phyloP scores from a whole-genome alignment of 2,329 filamentous ascomycete genomes.

The Pseudocercospora vitis region DNA sequence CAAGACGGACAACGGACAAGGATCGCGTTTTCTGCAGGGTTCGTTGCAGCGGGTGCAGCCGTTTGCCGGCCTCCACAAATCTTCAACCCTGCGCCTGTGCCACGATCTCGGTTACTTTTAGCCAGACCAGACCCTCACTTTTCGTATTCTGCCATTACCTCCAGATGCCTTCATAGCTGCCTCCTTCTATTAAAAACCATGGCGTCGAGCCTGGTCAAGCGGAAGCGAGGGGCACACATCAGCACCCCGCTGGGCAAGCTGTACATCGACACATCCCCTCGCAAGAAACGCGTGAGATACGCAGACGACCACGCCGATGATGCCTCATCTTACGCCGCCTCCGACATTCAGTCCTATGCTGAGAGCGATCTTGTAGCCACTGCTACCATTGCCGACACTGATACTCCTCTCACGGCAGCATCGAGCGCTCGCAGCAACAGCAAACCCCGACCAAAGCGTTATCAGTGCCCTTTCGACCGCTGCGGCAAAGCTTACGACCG shows the following conservation, averaged over 20 bases:
- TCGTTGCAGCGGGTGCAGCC: too few species aligned
- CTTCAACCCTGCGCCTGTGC: too few species aligned
- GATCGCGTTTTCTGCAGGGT: background rate
- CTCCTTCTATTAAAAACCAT: background rate
- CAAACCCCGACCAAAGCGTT: slow-evolving; percentile 66
- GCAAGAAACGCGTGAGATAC: slow-evolving; percentile 17
- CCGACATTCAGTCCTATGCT: slow-evolving; percentile 16
- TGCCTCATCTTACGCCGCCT: slow-evolving; percentile 13
- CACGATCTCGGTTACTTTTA: too few species aligned
- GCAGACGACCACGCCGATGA: slow-evolving; percentile 15
- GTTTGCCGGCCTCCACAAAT: slow-evolving; percentile 1
- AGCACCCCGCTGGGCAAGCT: slow-evolving; percentile 14
- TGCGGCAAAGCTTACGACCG: slow-evolving; percentile 87
- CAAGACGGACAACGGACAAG: too few species aligned
- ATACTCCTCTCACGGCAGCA: slow-evolving; percentile 25
- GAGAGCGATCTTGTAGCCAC: slow-evolving; percentile 16
- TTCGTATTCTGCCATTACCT: too few species aligned
- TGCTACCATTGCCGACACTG: slow-evolving; percentile 20
- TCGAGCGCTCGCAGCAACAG: slow-evolving; percentile 26
- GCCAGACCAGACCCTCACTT: background rate
- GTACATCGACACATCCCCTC: slow-evolving; percentile 17
- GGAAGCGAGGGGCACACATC: slow-evolving; percentile 15
- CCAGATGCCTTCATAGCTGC: too few species aligned
- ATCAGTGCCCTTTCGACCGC: slow-evolving; percentile 69
- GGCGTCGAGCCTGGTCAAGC: slow-evolving; percentile 16